Evolutionary conservation across 75 land plant genomes (phyloP), one percentile per base, ranked within the genome.

Genomic region (Selaginella moellendorffii): DNA sequence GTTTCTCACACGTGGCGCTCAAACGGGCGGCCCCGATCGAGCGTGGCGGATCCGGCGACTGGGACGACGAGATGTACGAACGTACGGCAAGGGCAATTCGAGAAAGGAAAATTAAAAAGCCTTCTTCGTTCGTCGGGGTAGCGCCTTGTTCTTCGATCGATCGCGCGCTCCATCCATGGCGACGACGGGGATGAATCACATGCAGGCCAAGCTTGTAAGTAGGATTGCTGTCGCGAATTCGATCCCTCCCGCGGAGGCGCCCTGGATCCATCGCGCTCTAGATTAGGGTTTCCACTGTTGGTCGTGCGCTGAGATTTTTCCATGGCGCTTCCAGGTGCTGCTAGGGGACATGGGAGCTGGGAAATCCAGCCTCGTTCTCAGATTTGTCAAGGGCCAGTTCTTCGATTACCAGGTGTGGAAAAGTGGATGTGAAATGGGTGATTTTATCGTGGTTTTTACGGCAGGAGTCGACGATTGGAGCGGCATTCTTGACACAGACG

Each of bases 341-440:
- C 76, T 86, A 28, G 90, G 90, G 8, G 90, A 86, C 70, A 86
- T 86, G 90, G 90, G 90, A 53, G 80, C 90, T 67, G 90, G 90
- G 28, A 86, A 86, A 69, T 81, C 90, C 2, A 86, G 90, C 62
- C 30, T 86, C 21, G 90, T 75, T 42, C 28, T 83, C 27, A 74
- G 90, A 29, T 81, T 87, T 71, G 84, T 79, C 26, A 87, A 87
- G 74, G 90, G 90, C 27, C 90, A 87, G 52, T 87, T 85, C 66
- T 84, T 58, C 52, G 85, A 82, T 53, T 79, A 77, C 67, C 90
- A 87, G 87, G 90, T 84, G 31, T 17, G 30, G 27, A 62, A 1
- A 24, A 24, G 61, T 28, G 18, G 58, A 25, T 28, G 5, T 0
- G 10, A 2, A 26, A 51, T 20, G 31, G 2, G 10, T 27, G n/a